Conservation (phyloP, 345 rosid genomes). For the Sapria himalayana region DNA sequence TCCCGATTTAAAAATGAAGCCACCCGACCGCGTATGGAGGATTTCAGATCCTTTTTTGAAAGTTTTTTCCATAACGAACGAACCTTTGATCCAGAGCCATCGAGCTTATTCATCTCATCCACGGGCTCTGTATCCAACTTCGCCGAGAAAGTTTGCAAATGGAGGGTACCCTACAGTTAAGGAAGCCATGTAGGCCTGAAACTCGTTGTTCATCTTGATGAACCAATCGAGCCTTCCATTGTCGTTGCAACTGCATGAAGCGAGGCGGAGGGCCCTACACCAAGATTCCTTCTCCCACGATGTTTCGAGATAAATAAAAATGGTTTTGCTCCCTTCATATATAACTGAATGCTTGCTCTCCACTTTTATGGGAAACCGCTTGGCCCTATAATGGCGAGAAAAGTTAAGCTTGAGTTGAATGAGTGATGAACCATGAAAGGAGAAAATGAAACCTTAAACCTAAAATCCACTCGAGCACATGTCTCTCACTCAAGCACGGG, state of each 20-base stretch:
- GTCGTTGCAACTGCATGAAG: conserved; percentile 48
- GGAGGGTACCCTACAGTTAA: conserved; percentile 51
- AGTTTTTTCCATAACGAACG: conserved; percentile 42
- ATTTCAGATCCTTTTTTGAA: conserved; percentile 33
- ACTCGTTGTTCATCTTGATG: conserved; percentile 31
- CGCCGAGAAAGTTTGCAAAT: conserved; percentile 43
- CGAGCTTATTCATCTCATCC: conserved; percentile 27
- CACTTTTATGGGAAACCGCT: conserved; percentile 58
- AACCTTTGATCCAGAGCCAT: conserved; percentile 58
- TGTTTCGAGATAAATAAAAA: conserved; percentile 69
- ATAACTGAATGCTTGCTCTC: conserved; percentile 45
- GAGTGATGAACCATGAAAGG: no score
- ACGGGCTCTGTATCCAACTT: conserved; percentile 26
- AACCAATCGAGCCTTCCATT: conserved; percentile 35
- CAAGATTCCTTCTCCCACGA: conserved; percentile 98
- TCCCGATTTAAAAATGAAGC: conserved; percentile 18
- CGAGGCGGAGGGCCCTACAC: conserved; percentile 91
- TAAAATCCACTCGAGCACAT: no score
- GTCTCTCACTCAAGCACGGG: no score
- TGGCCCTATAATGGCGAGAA: no score
- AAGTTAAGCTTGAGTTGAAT: no score
- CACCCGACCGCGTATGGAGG: no score
- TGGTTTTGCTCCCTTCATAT: conserved; percentile 35
- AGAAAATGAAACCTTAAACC: no score
- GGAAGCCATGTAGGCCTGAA: conserved; percentile 34